Base-by-base conservation (phyloP, 1,284 basidiomycete species). In the Fistulina hepatica region DNA sequence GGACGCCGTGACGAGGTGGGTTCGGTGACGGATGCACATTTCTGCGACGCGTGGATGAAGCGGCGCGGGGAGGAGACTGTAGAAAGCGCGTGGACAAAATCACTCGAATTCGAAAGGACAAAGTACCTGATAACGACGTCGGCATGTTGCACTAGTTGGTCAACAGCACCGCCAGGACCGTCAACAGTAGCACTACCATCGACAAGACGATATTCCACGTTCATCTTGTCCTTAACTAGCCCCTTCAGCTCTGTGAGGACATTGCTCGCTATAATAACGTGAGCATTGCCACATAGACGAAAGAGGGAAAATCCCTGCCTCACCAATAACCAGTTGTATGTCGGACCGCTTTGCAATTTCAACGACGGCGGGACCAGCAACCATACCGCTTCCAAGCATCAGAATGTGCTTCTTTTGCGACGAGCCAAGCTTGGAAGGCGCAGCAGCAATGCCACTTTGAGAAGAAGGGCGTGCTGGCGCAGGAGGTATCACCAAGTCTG, bases 301-400 rank as follows among this genome's bases (percentile, higher is more conserved):
- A 26, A 20, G n/a, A 5, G 27, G 30, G 16, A 28, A 21, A 36
- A 12, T n/a, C 28, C 24, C 41, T 33, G 11, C 69, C 81, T 51
- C 43, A 89, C 88, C 89, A 45, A 92, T 73, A 3, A 82, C 56
- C 21, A 93, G 58, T 36, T 76, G 64, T 0, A 90, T 60, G 46
- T 85, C 81, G 0, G 51, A 45, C 40, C 62, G 49, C 39, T 48
- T 65, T 56, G 52, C 72, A 61, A 93, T 71, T 52, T 84, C 75
- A 43, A 83, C 73, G 5, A 89, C 78, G 6, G 81, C 81, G 9
- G 89, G 90, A 3, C 80, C 79, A 10, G 89, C 86, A 16, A 93
- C 92, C 76, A 93, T 91, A 13, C 92, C 93, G 39, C 83, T 88
- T 8, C 92, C 92, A 4, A 95, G 69, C 47, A 97, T 65, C 20